These are phyloP conservation scores for Lepidium sativum DNA, from an alignment of 345 rosid species.

Conservation along the genomic window DNA sequence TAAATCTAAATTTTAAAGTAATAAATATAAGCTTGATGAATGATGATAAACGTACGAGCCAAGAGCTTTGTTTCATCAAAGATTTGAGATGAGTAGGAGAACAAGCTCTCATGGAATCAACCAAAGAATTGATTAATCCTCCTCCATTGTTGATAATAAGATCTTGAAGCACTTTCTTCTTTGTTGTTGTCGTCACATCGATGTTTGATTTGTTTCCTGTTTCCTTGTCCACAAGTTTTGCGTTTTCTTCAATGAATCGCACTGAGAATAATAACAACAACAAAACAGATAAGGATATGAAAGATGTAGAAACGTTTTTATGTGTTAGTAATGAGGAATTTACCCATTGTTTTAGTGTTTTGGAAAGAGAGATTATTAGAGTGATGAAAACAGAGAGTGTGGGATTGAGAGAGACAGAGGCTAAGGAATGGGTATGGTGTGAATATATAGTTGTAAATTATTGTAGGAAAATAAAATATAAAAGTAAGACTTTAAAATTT, in stretches of 20 bases:
- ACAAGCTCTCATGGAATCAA: conserved; percentile 83
- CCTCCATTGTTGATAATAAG: conserved; percentile 35
- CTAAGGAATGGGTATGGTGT: conserved; percentile 21
- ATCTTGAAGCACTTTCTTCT: conserved; percentile 32
- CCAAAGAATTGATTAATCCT: conserved; percentile 46
- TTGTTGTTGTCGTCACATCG: neutral
- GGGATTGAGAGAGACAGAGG: conserved; percentile 27
- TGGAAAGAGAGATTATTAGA: neutral
- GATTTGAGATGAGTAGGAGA: conserved; percentile 69
- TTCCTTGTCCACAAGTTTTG: conserved; percentile 40
- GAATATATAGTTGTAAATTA: conserved; percentile 25
- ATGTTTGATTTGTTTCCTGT: conserved; percentile 20
- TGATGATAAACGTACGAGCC: conserved; percentile 21
- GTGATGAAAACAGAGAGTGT: conserved; percentile 17
- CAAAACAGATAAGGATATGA: neutral
- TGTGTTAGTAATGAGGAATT: neutral
- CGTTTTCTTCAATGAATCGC: conserved; percentile 29
- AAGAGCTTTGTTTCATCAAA: conserved; percentile 19
- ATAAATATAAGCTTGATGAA: conserved; percentile 37
- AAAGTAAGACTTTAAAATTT: neutral
- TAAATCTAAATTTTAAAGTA: conserved; percentile 28
- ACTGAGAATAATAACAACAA: conserved; percentile 17
- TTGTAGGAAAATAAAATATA: conserved; percentile 16
- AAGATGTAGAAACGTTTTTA: neutral
- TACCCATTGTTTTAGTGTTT: conserved; percentile 13